Base-by-base conservation (phyloP, 2,329 filamentous ascomycete genomes). In the Xenoacremonium recifei region DNA sequence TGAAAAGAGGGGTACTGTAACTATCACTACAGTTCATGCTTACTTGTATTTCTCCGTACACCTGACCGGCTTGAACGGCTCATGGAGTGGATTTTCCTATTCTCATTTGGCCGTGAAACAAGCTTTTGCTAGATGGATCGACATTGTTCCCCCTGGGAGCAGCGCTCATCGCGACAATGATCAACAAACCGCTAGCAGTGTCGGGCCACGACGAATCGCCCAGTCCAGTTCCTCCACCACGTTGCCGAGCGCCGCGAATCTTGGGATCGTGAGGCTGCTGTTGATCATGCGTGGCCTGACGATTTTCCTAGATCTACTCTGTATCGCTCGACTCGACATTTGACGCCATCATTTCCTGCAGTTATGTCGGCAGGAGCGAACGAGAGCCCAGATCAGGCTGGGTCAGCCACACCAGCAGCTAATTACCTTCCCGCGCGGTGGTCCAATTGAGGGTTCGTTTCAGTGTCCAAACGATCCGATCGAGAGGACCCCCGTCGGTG, bases 81-180 rank as follows among this genome's bases (percentile, higher is more conserved):
- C 23, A 9, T 13, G 13, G 13, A 27, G 23, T 27, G 23, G 23
- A 13, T 27, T 27, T 27, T n/a, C n/a, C 23, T 27, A 27, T 27
- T 27, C 23, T 27, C 9, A 27, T 27, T 27, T 27, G 23, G 23
- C 9, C 13, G 23, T 7, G 13, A 27, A 27, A 27, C 23, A 27
- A 27, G 23, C 23, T 27, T 27, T 13, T 13, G n/a, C n/a, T n/a
- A n/a, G n/a, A n/a, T 27, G 23, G 54, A 57, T 57, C 50, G 44
- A 47, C 54, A 51, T 54, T 51, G 30, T 38, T 41, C 35, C 48
- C 45, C 23, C 20, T 27, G 23, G 23, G 13, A 13, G 23, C 23
- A 13, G 23, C 13, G 23, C 13, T 13, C 23, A 27, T 13, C 23
- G 13, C 13, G 23, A 7, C 23, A 7, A 27, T 9, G 23, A 27